Evolutionary conservation across 176 grass and related monocot genomes (phyloP), one percentile per base, ranked within the genome.

Genomic region (Bolboschoenus planiculmis): DNA sequence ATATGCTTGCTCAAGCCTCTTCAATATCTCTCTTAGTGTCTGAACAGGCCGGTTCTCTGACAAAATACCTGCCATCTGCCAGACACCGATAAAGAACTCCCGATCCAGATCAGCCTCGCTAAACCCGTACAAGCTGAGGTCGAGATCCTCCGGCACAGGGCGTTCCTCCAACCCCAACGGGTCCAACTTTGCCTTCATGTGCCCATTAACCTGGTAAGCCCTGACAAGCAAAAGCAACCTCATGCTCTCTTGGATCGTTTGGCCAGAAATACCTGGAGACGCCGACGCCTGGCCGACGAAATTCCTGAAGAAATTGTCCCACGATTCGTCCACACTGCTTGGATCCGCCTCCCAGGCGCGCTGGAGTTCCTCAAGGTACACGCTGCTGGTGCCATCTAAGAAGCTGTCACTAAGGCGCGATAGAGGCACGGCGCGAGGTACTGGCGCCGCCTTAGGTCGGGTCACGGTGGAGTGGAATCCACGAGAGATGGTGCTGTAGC

Each of bases 51-150:
- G 92, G 67, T 98, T 98, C 67, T 98, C 92, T 0, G 90, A 95
- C 65, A 98, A 84, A 86, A 98, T 94, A 0, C 95, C 95, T 0
- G 88, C 50, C 95, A 93, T 93, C 85, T 79, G 89, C 92, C 95
- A 94, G 15, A 98, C 92, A 0, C 92, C 92, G 10, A 98, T 92
- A 83, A 95, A 98, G 90, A 98, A 98, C 59, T 98, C 95, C 72
- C 92, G 71, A 75, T 98, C 92, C 6, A 98, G 87, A 56, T 98
- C 95, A 5, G 89, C 92, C 20, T 93, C 84, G 1, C 92, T 88
- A 84, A 98, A 98, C 64, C 90, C 95, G 47, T 98, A 91, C 10
- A 91, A 23, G 18, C 71, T 8, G 11, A 93, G 86, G 67, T 86
- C 79, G 10, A 97, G 85, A 83, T 93, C 92, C 0, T 98, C 92